phyloP scores from a whole-genome alignment of 2,329 filamentous ascomycete species.

The Fonsecaea nubica region DNA sequence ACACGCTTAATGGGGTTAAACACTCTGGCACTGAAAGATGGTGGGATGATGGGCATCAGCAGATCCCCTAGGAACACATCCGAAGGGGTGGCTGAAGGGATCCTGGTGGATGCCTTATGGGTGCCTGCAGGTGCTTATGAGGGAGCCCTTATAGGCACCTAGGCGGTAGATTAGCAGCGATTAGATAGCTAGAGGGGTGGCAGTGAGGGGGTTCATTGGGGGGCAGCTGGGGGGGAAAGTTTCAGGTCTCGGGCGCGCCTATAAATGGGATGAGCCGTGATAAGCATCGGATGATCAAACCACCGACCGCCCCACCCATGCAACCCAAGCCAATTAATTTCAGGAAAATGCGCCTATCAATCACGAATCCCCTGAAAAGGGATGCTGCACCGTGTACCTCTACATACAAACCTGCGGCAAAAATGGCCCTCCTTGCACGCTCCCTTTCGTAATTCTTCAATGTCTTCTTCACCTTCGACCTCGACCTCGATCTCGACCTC shows the following conservation, averaged over 20 bases:
- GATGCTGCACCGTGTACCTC: too few species aligned
- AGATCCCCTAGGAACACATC: too few species aligned
- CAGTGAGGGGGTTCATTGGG: too few species aligned
- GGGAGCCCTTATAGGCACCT: background rate
- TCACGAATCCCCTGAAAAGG: background rate
- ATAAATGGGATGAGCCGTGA: background rate
- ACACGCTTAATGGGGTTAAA: background rate
- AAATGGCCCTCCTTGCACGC: background rate
- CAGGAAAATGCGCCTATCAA: background rate
- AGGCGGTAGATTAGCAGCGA: too few species aligned
- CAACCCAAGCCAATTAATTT: background rate
- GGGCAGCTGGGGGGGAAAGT: background rate
- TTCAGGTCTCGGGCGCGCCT: background rate
- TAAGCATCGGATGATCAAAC: background rate
- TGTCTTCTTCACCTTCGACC: background rate
- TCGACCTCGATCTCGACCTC: background rate
- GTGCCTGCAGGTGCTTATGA: background rate
- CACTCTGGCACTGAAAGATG: background rate
- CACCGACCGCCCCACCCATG: background rate
- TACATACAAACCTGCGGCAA: background rate
- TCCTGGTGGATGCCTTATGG: too few species aligned
- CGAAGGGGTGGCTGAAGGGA: too few species aligned
- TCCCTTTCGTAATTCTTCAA: background rate
- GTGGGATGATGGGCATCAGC: background rate
- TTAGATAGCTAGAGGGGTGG: too few species aligned